These are phyloP conservation scores for Sporothrix brasiliensis DNA, from an alignment of 2,329 filamentous ascomycete species.

Conservation along the genomic window DNA sequence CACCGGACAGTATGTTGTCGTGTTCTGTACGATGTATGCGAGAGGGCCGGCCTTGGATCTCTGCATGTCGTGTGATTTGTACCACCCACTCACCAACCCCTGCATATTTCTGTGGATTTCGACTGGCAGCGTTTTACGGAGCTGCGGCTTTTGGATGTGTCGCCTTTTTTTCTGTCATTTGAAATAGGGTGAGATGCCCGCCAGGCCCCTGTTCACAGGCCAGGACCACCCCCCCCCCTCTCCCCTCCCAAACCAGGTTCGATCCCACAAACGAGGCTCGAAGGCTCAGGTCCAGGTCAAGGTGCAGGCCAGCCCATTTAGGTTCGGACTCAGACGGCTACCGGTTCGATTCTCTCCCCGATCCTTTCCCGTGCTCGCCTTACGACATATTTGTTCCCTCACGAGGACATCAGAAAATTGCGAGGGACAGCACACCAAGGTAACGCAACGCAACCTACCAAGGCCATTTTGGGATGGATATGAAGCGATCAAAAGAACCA, in stretches of 20 bases:
- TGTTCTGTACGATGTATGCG: neutral
- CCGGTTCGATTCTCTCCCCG: conserved; percentile 1
- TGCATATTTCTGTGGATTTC: neutral
- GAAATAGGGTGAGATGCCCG: neutral
- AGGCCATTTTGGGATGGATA: no score
- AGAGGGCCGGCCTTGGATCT: neutral
- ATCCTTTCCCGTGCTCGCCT: neutral
- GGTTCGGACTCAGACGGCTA: conserved; percentile 11
- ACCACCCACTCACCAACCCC: neutral
- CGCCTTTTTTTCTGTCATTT: conserved; percentile 12
- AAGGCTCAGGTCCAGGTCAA: neutral
- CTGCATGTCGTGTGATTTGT: neutral
- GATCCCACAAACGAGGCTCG: neutral
- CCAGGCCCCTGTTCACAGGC: neutral
- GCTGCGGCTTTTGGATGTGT: neutral
- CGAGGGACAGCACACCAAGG: neutral
- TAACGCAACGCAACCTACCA: neutral
- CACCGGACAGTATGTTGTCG: no score
- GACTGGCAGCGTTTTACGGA: neutral
- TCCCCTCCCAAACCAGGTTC: neutral
- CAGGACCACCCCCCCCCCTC: no score
- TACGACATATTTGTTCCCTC: neutral
- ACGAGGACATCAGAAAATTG: neutral
- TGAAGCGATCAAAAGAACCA: neutral
- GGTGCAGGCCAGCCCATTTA: no score